Percentiles rank a stretch among this genome's conserved stretches.
These are phyloP conservation scores for Fusarium sororula DNA, from an alignment of 2,329 filamentous ascomycete species.

Conservation along the genomic window DNA sequence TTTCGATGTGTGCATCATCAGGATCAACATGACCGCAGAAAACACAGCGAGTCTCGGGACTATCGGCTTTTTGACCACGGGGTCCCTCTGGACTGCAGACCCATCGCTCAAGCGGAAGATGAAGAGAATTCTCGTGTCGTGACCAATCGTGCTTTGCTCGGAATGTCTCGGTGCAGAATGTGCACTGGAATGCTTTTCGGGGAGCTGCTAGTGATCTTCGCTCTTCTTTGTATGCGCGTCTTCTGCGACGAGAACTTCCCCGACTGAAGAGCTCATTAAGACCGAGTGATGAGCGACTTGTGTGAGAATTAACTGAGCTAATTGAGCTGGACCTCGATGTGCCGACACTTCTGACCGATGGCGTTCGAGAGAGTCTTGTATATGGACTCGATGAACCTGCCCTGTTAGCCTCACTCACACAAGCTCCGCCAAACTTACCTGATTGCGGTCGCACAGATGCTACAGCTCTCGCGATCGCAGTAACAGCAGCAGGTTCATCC, in stretches of 20 bases:
- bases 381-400: slow-evolving; percentile 30
- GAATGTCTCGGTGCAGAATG: slow-evolving; percentile 57
- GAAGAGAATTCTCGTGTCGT: slow-evolving; percentile 59
- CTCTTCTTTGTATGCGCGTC: slow-evolving; percentile 32
- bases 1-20: slow-evolving; percentile 46
- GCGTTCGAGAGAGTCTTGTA: slow-evolving; percentile 16
- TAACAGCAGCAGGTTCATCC: slow-evolving; percentile 45
- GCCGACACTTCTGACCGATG: slow-evolving; percentile 22
- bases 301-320: slow-evolving; percentile 32
- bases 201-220: slow-evolving; percentile 12
- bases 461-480: slow-evolving; percentile 44
- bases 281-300: slow-evolving; percentile 20
- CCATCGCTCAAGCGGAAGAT: slow-evolving; percentile 56
- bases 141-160: slow-evolving; percentile 57
- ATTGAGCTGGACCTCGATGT: slow-evolving; percentile 28
- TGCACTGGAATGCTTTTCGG: slow-evolving; percentile 51
- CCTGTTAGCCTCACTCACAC: neutral
- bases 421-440: neutral
- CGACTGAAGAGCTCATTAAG: slow-evolving; percentile 28
- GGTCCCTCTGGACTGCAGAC: slow-evolving; percentile 52
- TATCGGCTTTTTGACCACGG: slow-evolving; percentile 49
- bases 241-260: slow-evolving; percentile 21
- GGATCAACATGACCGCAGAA: slow-evolving; percentile 50
- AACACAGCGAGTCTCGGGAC: slow-evolving; percentile 43
- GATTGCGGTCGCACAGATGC: slow-evolving; percentile 29